Evolutionary conservation across 495 filamentous ascomycete genomes (phyloP).

Genomic region (Tuber calosporum): DNA sequence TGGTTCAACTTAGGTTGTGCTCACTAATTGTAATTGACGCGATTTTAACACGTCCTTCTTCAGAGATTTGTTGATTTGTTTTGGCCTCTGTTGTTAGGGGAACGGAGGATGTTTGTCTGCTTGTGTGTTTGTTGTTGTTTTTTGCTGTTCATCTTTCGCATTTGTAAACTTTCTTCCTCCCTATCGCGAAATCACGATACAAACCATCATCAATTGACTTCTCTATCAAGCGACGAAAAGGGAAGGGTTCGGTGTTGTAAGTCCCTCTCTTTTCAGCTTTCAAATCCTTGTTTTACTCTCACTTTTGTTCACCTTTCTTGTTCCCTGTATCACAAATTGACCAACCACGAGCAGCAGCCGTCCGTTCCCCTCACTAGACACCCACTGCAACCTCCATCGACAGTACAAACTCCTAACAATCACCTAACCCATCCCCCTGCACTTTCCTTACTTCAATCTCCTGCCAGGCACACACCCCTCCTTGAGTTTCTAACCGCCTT

Average conservation of each 20-base stretch:
- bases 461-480: slow-evolving; percentile 12
- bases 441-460: slow-evolving; percentile 10
- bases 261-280: not conserved
- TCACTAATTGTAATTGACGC: not conserved
- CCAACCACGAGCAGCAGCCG: not conserved
- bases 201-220: not conserved
- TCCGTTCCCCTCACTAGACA: not conserved
- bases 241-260: not conserved
- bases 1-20: not conserved
- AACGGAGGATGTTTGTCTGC: not conserved
- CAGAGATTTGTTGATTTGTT: not conserved
- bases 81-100: not conserved
- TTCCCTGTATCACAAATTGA: slow-evolving; percentile 4
- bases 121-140: not conserved
- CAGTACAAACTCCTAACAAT: slow-evolving; percentile 4
- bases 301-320: not conserved
- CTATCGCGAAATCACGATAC: not conserved
- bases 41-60: not conserved
- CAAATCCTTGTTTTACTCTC: not conserved
- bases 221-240: not conserved
- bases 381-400: slow-evolving; percentile 11
- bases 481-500: not conserved
- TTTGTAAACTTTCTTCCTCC: not conserved
- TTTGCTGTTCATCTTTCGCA: not conserved
- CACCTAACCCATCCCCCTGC: slow-evolving; percentile 12